Evolutionary conservation across 768 basidiomycete species (phyloP).

Genomic region (Hypholoma sublateritium): DNA sequence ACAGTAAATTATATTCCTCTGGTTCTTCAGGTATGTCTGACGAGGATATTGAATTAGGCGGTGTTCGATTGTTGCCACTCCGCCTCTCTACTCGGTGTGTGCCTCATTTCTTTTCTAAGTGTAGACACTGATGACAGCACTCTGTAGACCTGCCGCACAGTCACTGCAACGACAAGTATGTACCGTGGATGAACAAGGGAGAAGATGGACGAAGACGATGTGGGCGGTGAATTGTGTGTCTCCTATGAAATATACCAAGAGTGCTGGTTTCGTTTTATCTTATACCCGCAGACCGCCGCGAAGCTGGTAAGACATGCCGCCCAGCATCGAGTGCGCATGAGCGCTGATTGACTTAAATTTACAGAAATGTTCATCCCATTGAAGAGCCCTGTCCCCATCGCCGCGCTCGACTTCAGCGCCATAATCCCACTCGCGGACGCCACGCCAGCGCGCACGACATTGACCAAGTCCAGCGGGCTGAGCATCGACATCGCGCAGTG

Average conservation of each 20-base stretch:
- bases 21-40: no score
- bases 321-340: background rate
- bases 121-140: background rate
- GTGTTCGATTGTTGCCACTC: constrained; percentile 42
- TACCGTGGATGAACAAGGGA: constrained; percentile 46
- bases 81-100: constrained; percentile 36
- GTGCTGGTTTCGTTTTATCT: background rate
- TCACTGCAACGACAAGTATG: constrained; percentile 42
- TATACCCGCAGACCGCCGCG: background rate
- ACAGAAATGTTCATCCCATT: background rate
- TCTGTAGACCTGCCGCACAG: constrained; percentile 43
- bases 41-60: constrained; percentile 13
- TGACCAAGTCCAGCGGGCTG: background rate
- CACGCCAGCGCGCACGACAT: no score
- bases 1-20: background rate
- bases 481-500: background rate
- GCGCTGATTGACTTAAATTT: background rate
- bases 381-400: background rate
- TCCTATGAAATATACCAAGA: background rate
- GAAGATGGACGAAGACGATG: constrained; percentile 30
- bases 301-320: background rate
- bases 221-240: constrained; percentile 35
- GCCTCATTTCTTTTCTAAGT: no score
- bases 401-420: background rate
- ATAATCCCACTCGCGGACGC: background rate